Conservation (phyloP, 1,139 yeast species). For the Hyphopichia khmerensis region DNA sequence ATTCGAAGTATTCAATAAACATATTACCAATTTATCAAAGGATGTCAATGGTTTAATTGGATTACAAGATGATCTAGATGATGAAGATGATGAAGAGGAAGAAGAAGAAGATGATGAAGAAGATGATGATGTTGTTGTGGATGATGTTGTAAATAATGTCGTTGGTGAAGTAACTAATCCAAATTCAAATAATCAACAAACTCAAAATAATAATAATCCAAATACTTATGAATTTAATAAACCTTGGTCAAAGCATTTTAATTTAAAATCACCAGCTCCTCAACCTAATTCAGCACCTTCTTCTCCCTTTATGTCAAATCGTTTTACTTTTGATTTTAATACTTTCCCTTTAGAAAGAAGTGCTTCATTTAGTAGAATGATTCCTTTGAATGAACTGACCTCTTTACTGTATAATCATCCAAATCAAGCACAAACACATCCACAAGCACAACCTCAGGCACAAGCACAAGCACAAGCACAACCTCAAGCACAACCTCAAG, state of each 20-base stretch:
- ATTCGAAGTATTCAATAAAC: slow-evolving; percentile 22
- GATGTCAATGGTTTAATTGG: slow-evolving; percentile 9
- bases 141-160: not conserved
- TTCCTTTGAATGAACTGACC: not conserved
- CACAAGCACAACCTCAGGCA: slow-evolving; percentile 6
- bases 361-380: slow-evolving; percentile 3
- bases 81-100: too few species aligned
- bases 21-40: slow-evolving; percentile 21
- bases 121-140: not conserved
- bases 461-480: slow-evolving; percentile 3
- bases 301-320: slow-evolving; percentile 12
- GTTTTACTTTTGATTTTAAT: slow-evolving; percentile 13
- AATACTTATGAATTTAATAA: slow-evolving; percentile 4
- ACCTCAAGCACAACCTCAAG: not conserved
- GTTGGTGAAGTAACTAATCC: not conserved
- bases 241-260: slow-evolving; percentile 9
- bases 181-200: not conserved
- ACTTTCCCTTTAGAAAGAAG: slow-evolving; percentile 5
- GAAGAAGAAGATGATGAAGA: not conserved
- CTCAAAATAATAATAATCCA: not conserved
- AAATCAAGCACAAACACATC: slow-evolving; percentile 5
- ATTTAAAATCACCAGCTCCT: slow-evolving; percentile 12
- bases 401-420: not conserved
- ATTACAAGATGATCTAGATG: not conserved
- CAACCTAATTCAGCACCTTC: slow-evolving; percentile 11